A percentile compares a stretch with the other conserved stretches of the same genome.
Evolutionary conservation across 2,329 filamentous ascomycete species (phyloP).

Genomic region (Lachnellula occidentalis): DNA sequence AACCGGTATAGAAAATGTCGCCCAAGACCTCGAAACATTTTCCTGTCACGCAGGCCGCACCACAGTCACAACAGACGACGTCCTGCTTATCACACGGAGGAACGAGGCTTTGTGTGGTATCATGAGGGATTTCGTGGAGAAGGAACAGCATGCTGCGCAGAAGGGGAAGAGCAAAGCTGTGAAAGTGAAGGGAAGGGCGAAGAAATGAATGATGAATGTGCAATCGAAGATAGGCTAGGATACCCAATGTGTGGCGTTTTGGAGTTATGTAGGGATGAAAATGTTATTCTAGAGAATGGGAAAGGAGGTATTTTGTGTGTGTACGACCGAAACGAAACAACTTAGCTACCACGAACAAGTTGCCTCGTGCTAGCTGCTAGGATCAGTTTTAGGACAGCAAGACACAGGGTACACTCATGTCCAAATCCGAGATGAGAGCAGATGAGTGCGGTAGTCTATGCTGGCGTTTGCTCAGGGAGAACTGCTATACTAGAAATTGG

Average conservation of each 20-base stretch:
- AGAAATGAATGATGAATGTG: not conserved
- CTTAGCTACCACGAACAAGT: too few relatives aligned
- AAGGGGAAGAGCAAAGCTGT: not conserved
- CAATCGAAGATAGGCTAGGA: not conserved
- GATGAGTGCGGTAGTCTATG: too few relatives aligned
- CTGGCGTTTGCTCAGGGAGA: too few relatives aligned
- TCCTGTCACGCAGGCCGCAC: constrained; percentile 74
- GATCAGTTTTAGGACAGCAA: too few relatives aligned
- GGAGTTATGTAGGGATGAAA: not conserved
- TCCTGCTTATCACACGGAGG: constrained; percentile 77
- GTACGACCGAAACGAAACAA: too few relatives aligned
- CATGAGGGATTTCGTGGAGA: constrained; percentile 63
- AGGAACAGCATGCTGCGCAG: constrained; percentile 41
- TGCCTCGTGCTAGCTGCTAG: too few relatives aligned
- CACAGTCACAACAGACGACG: constrained; percentile 79
- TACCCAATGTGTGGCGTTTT: not conserved
- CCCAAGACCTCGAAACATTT: constrained; percentile 59
- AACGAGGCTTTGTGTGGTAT: constrained; percentile 81
- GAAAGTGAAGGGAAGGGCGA: not conserved
- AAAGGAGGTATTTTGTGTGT: too few relatives aligned
- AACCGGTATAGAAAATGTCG: constrained; percentile 41
- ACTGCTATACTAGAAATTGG: too few relatives aligned
- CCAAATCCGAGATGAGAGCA: too few relatives aligned
- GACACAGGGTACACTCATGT: too few relatives aligned
- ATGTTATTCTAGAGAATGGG: not conserved